A percentile compares a stretch with the other conserved stretches of the same genome.
phyloP scores from a whole-genome alignment of 164 flowering plant genomes.

The Santalum album region DNA sequence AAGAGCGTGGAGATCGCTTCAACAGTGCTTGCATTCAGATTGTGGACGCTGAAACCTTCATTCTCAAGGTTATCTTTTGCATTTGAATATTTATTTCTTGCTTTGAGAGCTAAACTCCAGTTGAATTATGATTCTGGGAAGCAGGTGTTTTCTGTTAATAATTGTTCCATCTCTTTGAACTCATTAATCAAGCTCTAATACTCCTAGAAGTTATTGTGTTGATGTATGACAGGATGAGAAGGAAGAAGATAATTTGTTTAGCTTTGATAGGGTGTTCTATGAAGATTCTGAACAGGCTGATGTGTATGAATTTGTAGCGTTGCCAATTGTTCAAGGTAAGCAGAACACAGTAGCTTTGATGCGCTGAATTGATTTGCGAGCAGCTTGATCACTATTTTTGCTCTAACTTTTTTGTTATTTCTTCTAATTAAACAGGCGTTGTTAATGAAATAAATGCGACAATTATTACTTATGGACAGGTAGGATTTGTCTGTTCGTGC shows the following conservation, averaged over 20 bases:
- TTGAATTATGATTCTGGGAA: no score
- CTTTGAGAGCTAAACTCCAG: neutral
- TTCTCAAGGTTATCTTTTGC: slow-evolving; percentile 40
- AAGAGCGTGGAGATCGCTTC: slow-evolving; percentile 48
- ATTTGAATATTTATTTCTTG: neutral
- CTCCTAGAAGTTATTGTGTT: neutral
- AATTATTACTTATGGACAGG: slow-evolving; percentile 86
- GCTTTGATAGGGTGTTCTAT: slow-evolving; percentile 68
- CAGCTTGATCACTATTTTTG: neutral
- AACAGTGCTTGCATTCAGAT: slow-evolving; percentile 31
- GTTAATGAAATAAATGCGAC: slow-evolving; percentile 67
- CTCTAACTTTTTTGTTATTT: neutral
- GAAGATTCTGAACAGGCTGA: slow-evolving; percentile 52
- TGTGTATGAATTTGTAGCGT: slow-evolving; percentile 60
- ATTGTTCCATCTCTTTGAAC: neutral
- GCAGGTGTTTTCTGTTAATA: no score
- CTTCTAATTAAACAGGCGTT: slow-evolving; percentile 38
- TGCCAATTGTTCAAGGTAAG: slow-evolving; percentile 67
- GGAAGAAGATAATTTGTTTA: slow-evolving; percentile 44
- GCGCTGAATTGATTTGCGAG: neutral
- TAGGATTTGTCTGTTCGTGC: slow-evolving; percentile 9
- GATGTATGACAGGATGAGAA: slow-evolving; percentile 57
- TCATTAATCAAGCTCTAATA: neutral
- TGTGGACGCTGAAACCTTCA: slow-evolving; percentile 48
- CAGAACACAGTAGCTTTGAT: neutral